These are phyloP conservation scores for Asterella californica DNA, from an alignment of 225 moss, liverwort and hornwort species.

Conservation along the genomic window DNA sequence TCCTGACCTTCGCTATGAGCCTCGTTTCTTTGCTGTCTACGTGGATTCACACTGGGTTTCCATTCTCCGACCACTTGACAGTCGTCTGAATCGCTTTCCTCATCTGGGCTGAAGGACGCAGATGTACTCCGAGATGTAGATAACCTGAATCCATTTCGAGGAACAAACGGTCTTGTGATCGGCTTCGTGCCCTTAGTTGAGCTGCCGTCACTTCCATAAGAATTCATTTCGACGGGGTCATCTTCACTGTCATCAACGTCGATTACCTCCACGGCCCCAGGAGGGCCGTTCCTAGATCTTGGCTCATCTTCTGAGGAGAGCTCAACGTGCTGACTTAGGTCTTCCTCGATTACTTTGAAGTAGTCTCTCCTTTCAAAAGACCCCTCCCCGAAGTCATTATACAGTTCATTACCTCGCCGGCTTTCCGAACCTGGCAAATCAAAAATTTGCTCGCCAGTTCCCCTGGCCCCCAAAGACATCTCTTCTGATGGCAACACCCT, in stretches of 20 bases:
- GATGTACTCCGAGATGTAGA: slow-evolving; percentile 25
- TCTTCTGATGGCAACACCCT: neutral
- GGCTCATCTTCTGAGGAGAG: slow-evolving; percentile 12
- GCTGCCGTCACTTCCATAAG: slow-evolving; percentile 33
- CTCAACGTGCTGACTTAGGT: slow-evolving; percentile 9
- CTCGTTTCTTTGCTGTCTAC: neutral
- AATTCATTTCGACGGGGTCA: slow-evolving; percentile 11
- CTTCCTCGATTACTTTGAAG: neutral
- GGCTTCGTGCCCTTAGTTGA: slow-evolving; percentile 31
- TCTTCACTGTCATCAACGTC: slow-evolving; percentile 39
- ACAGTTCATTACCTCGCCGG: neutral
- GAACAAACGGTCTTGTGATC: slow-evolving; percentile 1
- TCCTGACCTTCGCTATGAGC: slow-evolving; percentile 13
- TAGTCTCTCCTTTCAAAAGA: slow-evolving; percentile 1
- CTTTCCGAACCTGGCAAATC: neutral
- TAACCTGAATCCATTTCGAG: slow-evolving; percentile 6
- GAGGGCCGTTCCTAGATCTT: neutral
- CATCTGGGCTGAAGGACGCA: slow-evolving; percentile 28
- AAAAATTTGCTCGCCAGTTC: neutral
- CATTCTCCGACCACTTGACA: slow-evolving; percentile 22
- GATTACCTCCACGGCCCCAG: slow-evolving; percentile 22
- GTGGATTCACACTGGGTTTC: neutral
- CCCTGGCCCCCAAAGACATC: neutral
- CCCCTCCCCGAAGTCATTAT: neutral
- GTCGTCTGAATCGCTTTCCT: slow-evolving; percentile 42